Percentiles rank a stretch among this genome's conserved stretches.
Conservation (phyloP, 306 rosid species). For the Hippophae tibetana region DNA sequence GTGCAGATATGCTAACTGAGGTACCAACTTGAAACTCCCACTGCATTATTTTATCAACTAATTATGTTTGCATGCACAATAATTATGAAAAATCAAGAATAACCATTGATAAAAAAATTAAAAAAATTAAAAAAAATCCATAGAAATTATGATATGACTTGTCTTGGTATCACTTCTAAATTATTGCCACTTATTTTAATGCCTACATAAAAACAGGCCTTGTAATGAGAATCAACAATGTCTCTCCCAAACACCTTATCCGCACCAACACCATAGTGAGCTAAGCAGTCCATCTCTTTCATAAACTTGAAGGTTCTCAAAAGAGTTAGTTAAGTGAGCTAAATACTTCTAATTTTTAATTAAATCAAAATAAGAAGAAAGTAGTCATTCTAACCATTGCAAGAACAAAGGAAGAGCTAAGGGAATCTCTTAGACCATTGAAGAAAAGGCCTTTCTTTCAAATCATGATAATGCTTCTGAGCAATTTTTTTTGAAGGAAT, state of each 20-base stretch:
- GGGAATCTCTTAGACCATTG: constrained; percentile 74
- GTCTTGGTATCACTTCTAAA: constrained; percentile 95
- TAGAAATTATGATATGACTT: constrained; percentile 25
- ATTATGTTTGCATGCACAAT: neutral
- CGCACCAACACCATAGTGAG: constrained; percentile 39
- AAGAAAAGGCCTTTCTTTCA: constrained; percentile 86
- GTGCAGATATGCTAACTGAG: constrained; percentile 60
- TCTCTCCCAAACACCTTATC: constrained; percentile 90
- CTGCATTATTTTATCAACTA: constrained; percentile 19
- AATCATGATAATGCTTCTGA: constrained; percentile 81
- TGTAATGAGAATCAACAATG: constrained; percentile 73
- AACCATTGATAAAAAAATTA: neutral
- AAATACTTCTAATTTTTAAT: no score
- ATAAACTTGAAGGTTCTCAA: constrained; percentile 57
- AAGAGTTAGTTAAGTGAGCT: neutral
- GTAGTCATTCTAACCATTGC: constrained; percentile 70
- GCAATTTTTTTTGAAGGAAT: constrained; percentile 82
- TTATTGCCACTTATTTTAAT: constrained; percentile 78
- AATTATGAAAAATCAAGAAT: neutral
- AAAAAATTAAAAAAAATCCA: neutral
- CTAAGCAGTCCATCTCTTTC: constrained; percentile 60
- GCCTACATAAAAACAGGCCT: constrained; percentile 82
- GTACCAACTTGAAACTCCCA: constrained; percentile 99
- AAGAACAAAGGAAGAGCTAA: constrained; percentile 91
- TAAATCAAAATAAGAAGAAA: no score